Base-by-base conservation (phyloP, 345 rosid species). In the Clausena lansium region DNA sequence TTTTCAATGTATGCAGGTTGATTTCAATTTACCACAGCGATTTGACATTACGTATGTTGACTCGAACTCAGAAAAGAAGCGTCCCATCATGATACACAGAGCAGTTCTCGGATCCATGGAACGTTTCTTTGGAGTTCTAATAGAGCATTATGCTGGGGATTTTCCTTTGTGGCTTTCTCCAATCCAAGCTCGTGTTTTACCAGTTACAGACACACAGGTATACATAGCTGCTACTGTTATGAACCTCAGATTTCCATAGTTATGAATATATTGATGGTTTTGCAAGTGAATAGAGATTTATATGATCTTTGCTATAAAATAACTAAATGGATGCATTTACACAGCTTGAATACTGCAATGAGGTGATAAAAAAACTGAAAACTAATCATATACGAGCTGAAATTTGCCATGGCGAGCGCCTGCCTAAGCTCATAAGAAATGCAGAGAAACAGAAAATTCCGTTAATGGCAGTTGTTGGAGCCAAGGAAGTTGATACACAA, bases 91-190 rank as follows among this genome's bases (percentile, higher is more conserved):
- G 99, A 93, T 95, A 77, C 99, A 95, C 81, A 91, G 99, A 83
- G 99, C 98, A 9, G 96, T 95, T 74, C 93, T 95, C 62, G 98
- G 98, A 32, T 93, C 99, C 10, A 73, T 95, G 58, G 99, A 95
- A 84, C 87, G 97, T 45, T 93, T 95, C 78, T 95, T 95, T 60
- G 98, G 99, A 64, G 96, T 95, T 77, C 96, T 95, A 27, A 92
- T 93, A 62, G 99, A 95, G 81, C 96, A 93, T 76, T 95, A 91
- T 66, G 99, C 98, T n/a, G 99, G 98, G 59, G 99, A 93, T 79
- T 95, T 95, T 79, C 98, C 97, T 13, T 45, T 92, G 77, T 93
- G 99, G 98, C 97, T 96, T 60, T 86, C 98, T 70, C 98, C 99
- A 57, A 80, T 89, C 68, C 99, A 96, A 88, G 98, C 89, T 74